phyloP scores from a whole-genome alignment of 371 early-diverging fungal species.

The Mucor irregularis region DNA sequence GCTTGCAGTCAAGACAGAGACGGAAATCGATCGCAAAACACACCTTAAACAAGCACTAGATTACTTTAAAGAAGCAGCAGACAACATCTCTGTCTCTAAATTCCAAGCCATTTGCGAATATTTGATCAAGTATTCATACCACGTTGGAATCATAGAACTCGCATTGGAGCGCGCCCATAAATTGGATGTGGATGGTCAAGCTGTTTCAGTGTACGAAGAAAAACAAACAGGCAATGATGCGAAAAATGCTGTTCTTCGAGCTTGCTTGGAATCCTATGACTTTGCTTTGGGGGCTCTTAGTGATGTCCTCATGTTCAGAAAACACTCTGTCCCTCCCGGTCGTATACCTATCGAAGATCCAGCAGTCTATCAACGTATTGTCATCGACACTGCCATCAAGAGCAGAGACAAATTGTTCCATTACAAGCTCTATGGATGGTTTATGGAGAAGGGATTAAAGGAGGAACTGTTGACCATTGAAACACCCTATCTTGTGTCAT shows the following conservation, averaged over 20 bases:
- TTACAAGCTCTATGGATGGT: constrained; percentile 70
- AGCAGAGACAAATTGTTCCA: constrained; percentile 70
- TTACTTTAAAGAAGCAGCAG: constrained; percentile 54
- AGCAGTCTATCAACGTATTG: constrained; percentile 8
- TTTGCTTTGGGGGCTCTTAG: constrained; percentile 5
- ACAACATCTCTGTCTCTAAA: constrained; percentile 47
- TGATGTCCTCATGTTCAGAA: constrained; percentile 38
- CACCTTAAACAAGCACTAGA: constrained; percentile 61
- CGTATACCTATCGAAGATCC: neutral
- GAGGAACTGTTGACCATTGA: constrained; percentile 31
- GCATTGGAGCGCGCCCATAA: constrained; percentile 69
- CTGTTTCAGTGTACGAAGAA: constrained; percentile 45
- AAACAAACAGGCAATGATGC: neutral
- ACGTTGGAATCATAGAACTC: constrained; percentile 65
- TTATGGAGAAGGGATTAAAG: constrained; percentile 41
- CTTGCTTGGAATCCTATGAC: neutral
- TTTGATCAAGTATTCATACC: constrained; percentile 56
- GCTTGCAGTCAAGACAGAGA: constrained; percentile 43
- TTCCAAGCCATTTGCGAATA: constrained; percentile 57
- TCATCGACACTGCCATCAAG: constrained; percentile 42
- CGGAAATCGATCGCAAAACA: constrained; percentile 45
- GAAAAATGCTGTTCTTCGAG: neutral
- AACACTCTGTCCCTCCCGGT: neutral
- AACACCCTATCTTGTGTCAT: constrained; percentile 69
- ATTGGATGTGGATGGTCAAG: constrained; percentile 63